These are phyloP conservation scores for Funneliformis mosseae DNA, from an alignment of 192 early-diverging fungal genomes.

Conservation along the genomic window DNA sequence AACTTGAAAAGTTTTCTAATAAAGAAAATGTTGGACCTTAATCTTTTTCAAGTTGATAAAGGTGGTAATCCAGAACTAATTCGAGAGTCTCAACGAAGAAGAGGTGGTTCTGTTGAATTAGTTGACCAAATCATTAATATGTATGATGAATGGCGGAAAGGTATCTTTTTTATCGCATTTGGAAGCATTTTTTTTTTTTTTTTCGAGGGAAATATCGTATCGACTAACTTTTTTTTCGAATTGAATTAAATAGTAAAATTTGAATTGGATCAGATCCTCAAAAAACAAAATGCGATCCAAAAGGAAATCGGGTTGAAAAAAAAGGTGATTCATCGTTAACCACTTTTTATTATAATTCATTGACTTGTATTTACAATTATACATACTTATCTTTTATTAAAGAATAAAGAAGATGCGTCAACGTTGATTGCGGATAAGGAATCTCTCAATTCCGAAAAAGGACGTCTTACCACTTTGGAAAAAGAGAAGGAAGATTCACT, in stretches of 20 bases:
- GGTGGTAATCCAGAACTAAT: slow-evolving; percentile 94
- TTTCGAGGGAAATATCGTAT: background rate
- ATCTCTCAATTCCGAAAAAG: slow-evolving; percentile 72
- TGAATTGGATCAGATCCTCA: slow-evolving; percentile 86
- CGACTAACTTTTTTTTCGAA: background rate
- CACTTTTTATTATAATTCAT: background rate
- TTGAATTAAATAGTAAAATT: slow-evolving; percentile 67
- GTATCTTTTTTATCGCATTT: background rate
- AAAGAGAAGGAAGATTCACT: slow-evolving; percentile 76
- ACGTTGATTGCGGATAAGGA: slow-evolving; percentile 77
- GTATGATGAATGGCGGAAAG: slow-evolving; percentile 84
- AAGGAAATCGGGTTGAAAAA: slow-evolving; percentile 87
- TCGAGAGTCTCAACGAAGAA: slow-evolving; percentile 89
- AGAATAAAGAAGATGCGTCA: slow-evolving; percentile 79
- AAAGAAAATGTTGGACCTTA: slow-evolving; percentile 85
- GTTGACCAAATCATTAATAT: slow-evolving; percentile 91
- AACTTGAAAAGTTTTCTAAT: background rate
- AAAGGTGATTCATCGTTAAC: slow-evolving; percentile 59
- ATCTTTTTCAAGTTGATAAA: slow-evolving; percentile 83
- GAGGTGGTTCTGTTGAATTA: slow-evolving; percentile 79
- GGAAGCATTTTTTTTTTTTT: background rate
- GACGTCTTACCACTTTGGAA: slow-evolving; percentile 62
- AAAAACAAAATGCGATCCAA: slow-evolving; percentile 88
- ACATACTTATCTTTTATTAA: background rate
- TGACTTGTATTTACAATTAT: background rate